A percentile compares a stretch with the other conserved stretches of the same genome.
Conservation (phyloP, 768 basidiomycete species). For the Podaxis mareebaensis region DNA sequence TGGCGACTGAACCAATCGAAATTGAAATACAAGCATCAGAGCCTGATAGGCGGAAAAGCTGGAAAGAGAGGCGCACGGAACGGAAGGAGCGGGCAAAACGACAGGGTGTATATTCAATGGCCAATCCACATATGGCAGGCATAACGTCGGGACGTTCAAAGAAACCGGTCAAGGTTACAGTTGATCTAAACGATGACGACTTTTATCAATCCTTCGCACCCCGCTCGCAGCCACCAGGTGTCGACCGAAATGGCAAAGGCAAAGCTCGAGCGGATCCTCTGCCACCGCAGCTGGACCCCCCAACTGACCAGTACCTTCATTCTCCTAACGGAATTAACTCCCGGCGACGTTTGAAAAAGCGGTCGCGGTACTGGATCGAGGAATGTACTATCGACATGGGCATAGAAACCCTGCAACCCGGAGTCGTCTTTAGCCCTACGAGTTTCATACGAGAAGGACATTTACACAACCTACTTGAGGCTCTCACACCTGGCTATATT, state of each 20-base stretch:
- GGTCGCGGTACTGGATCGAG: background rate
- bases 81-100: constrained; percentile 5
- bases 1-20: constrained; percentile 9
- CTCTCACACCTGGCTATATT: background rate
- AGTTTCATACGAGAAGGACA: constrained; percentile 8
- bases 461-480: constrained; percentile 5
- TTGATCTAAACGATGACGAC: constrained; percentile 8
- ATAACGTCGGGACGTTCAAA: constrained; percentile 10
- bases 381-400: constrained; percentile 13
- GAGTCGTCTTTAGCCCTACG: background rate
- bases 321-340: background rate
- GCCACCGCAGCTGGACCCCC: background rate
- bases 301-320: background rate
- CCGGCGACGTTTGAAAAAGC: constrained; percentile 8
- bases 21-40: constrained; percentile 5
- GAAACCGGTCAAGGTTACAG: constrained; percentile 11
- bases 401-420: constrained; percentile 7
- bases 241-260: background rate
- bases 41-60: constrained; percentile 9
- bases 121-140: constrained; percentile 8
- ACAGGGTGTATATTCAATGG: constrained; percentile 15
- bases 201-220: constrained; percentile 13
- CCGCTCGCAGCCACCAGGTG: background rate
- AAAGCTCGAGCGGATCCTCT: background rate
- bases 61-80: constrained; percentile 13